Base-by-base conservation (phyloP, 345 rosid species). In the Leavenworthia alabamica region DNA sequence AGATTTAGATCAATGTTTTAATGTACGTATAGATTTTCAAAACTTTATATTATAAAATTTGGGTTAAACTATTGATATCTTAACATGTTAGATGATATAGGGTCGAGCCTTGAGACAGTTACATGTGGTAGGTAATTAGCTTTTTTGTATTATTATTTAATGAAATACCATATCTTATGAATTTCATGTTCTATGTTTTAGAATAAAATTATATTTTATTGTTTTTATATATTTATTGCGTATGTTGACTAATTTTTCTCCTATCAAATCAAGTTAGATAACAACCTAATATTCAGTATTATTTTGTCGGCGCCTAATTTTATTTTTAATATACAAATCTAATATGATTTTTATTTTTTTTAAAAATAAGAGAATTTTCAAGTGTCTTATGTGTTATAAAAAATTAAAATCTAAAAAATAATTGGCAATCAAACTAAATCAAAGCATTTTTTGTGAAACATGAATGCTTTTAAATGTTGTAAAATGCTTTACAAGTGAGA, bases 281-380 rank as follows among this genome's bases (percentile, higher is more conserved):
- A 26, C 45, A 65, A 46, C 16, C 48, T 56, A 45, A 66, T 56
- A 36, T 56, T 44, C 47, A 55, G 39, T 45, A 35, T 24, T 55
- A 44, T 55, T 28, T 16, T 66, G 63, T 56, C 71, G 63, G 63
- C 56, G 47, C 56, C 49, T 37, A 56, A 46, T 45, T 37, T 26
- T 33, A 35, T 29, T 29, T n/a, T 36, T 12, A 51, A 22, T 24
- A 36, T 12, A 62, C 33, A 60, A 33, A 37, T 36, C 8, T 14
- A 26, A 36, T 61, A 10, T 12, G 31, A 4, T 27, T 16, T n/a
- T n/a, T n/a, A n/a, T n/a, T n/a, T n/a, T n/a, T n/a, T n/a, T n/a
- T n/a, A n/a, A n/a, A n/a, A n/a, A n/a, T n/a, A n/a, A n/a, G n/a
- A n/a, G n/a, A n/a, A n/a, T n/a, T n/a, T n/a, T n/a, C n/a, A n/a